These are phyloP conservation scores for Jatropha podagrica DNA, from an alignment of 441 rosid genomes.

Conservation along the genomic window DNA sequence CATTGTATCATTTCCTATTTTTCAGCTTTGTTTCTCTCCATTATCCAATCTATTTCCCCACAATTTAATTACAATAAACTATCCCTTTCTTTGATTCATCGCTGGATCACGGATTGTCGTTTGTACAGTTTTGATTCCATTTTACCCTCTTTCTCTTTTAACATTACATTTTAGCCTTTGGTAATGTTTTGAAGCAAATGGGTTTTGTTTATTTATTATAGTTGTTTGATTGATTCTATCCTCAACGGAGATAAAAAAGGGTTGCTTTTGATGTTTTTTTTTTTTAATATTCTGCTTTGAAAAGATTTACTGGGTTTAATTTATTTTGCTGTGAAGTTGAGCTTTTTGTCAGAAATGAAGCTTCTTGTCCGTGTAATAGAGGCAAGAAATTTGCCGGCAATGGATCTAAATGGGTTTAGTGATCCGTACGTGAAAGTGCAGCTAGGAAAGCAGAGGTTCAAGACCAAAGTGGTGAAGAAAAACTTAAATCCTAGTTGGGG, in stretches of 20 bases:
- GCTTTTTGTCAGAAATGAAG: conserved; percentile 43
- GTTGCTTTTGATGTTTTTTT: background rate
- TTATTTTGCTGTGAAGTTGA: conserved; percentile 10
- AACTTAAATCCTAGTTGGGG: conserved; percentile 85
- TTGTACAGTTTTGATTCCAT: background rate
- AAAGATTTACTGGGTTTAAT: background rate
- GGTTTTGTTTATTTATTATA: background rate
- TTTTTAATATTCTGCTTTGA: background rate
- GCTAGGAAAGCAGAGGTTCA: conserved; percentile 68
- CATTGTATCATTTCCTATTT: background rate
- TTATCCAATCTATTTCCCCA: background rate
- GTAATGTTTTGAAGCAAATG: background rate
- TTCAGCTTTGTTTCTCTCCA: background rate
- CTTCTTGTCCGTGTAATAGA: conserved; percentile 71
- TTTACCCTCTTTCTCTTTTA: background rate
- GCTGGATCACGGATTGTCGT: background rate
- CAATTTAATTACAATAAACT: background rate
- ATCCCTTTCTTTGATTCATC: background rate
- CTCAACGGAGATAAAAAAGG: background rate
- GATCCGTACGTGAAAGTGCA: conserved; percentile 88
- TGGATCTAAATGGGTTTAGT: conserved; percentile 81
- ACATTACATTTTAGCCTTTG: background rate
- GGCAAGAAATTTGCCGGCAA: conserved; percentile 79
- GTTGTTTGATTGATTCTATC: conserved; percentile 3
- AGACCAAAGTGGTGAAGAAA: conserved; percentile 89